A percentile compares a stretch with the other conserved stretches of the same genome.
phyloP scores from a whole-genome alignment of 2,329 filamentous ascomycete genomes.

The Boeremia lycopersici region DNA sequence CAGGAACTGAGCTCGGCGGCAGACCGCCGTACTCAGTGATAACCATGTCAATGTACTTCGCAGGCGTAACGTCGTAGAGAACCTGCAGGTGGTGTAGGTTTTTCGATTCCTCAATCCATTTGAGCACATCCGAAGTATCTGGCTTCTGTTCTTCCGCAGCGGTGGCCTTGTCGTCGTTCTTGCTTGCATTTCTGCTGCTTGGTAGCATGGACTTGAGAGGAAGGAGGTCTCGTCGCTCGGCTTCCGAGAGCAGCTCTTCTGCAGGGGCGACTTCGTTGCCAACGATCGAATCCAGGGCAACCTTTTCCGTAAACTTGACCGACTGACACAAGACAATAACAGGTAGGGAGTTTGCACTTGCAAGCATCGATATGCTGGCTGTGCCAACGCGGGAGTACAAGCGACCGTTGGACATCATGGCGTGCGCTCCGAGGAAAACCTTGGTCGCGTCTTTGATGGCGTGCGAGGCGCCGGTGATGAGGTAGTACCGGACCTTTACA shows the following conservation, averaged over 20 bases:
- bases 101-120: constrained; percentile 45
- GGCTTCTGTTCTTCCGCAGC: constrained; percentile 23
- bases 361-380: constrained; percentile 82
- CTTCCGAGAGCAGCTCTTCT: constrained; percentile 62
- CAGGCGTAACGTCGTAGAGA: constrained; percentile 90
- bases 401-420: constrained; percentile 93
- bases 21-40: constrained; percentile 90
- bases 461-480: constrained; percentile 77
- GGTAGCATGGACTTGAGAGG: constrained; percentile 38
- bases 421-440: constrained; percentile 82
- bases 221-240: constrained; percentile 40
- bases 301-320: constrained; percentile 90
- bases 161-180: constrained; percentile 31
- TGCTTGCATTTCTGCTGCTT: constrained; percentile 18
- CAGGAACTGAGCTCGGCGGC: constrained; percentile 83
- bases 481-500: constrained; percentile 78
- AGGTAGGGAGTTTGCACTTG: constrained; percentile 74
- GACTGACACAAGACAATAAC: constrained; percentile 93
- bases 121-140: constrained; percentile 41
- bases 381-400: constrained; percentile 89
- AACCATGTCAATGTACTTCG: constrained; percentile 84
- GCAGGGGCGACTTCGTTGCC: constrained; percentile 89
- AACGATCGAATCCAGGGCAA: constrained; percentile 89
- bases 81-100: constrained; percentile 70
- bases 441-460: constrained; percentile 73